Base-by-base conservation (phyloP, 257 asterid genomes). In the Mentha longifolia region DNA sequence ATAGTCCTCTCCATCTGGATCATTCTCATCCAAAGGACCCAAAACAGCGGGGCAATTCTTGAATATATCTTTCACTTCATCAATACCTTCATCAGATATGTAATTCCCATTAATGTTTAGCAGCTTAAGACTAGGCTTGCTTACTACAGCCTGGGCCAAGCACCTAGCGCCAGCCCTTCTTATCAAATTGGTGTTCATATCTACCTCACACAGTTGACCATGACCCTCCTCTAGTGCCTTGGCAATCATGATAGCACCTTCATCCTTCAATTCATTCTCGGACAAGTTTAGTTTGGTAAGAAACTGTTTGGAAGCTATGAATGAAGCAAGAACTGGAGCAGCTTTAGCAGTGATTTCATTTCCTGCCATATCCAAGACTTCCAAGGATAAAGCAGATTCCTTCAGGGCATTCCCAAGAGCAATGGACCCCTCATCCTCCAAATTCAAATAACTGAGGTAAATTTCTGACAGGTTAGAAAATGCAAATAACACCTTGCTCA, bases 31-130 rank as follows among this genome's bases (percentile, higher is more conserved):
- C 84, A 94, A 73, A 57, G 95, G 92, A 12, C 97, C 96, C 71
- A 94, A 88, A 54, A 84, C 71, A 25, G 49, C 28, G 8, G 87
- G 85, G 68, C 75, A 84, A 77, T 73, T 81, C 90, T 92, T 89
- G 77, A 94, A 94, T 9, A 88, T 42, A 41, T 80, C 91, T 72
- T 78, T 87, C 61, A 94, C 88, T 85, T 94, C 98, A 74, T 94
- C 98, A 69, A 94, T 77, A 71, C 98, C 99, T 68, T 89, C 97
- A 70, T 92, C 99, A 37, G 99, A 94, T 54, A 94, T 87, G 88
- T 80, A 94, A 78, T 94, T 94, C 25, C 89, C 96, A 72, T 94
- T 82, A 74, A 94, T 88, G 70, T 87, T 88, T 17, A 94, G 78
- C 82, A 89, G 37, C 71, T 83, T 84, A 51, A 91, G 75, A 47